Evolutionary conservation across 148 eudicot species (phyloP), one percentile per base, ranked within the genome.

Genomic region (Tetragonia tetragonoides): DNA sequence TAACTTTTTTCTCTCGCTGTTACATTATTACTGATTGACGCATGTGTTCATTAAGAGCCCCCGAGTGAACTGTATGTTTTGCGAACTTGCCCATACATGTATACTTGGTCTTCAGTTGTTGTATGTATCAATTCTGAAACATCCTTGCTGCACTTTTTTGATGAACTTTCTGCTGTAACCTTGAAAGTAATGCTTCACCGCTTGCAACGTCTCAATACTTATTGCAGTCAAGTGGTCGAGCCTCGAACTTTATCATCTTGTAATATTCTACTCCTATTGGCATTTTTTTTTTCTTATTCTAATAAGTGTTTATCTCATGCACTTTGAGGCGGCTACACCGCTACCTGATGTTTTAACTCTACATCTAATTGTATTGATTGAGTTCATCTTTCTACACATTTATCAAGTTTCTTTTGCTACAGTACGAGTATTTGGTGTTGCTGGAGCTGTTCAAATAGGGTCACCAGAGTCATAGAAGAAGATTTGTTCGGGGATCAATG

Each of bases 371-470:
- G 16, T 38, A 10, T 57, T n/a, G n/a, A n/a, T n/a, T n/a, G n/a
- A n/a, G n/a, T n/a, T 73, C 60, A 66, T 28, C 9, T 47, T n/a
- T n/a, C n/a, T n/a, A n/a, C n/a, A n/a, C n/a, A n/a, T n/a, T n/a
- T 20, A 18, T 8, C 14, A 15, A 54, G 42, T 60, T 68, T 37
- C 0, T 67, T 57, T 28, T 20, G 20, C 20, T 82, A 72, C 88
- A 93, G 98, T 93, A 90, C 62, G 98, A 96, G 86, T 87, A 89
- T 62, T 24, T 83, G 80, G 83, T 86, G 79, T 59, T 96, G 64
- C 83, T 90, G 78, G 97, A 93, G 46, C 84, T 96, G 83, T 88
- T 95, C 41, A 90, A 90, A 76, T 90, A 88, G 78, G 98, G 99
- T 7, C 97, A 93, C 77, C 79, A 5, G 97, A 96, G 63, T 89